Conservation (phyloP, 2,329 filamentous ascomycete genomes). For the Colletotrichum musicola region DNA sequence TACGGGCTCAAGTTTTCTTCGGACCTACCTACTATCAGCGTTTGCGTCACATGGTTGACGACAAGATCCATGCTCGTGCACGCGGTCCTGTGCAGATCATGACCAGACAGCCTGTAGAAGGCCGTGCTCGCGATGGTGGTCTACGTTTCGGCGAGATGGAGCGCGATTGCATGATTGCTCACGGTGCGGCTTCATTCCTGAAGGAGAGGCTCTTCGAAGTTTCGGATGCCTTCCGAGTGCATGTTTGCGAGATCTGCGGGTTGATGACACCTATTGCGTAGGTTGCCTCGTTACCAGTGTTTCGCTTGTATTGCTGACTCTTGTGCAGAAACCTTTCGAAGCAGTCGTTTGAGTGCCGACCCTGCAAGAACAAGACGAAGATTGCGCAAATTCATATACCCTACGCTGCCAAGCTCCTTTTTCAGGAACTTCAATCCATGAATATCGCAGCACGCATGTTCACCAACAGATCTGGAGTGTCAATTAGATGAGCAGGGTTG, state of each 20-base stretch:
- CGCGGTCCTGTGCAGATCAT: conserved; percentile 97
- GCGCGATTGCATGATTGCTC: conserved; percentile 99
- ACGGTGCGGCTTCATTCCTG: conserved; percentile 94
- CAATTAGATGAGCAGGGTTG: conserved; percentile 66
- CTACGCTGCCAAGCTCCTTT: conserved; percentile 96
- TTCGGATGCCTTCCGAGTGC: conserved; percentile 96
- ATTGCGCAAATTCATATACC: conserved; percentile 98
- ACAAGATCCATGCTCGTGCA: conserved; percentile 99
- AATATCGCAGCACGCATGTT: conserved; percentile 99
- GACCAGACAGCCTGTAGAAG: conserved; percentile 96
- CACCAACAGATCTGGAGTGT: conserved; percentile 83
- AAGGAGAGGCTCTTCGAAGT: conserved; percentile 98
- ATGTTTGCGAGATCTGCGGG: conserved; percentile 98
- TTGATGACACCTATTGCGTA: conserved; percentile 99
- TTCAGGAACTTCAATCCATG: conserved; percentile 98
- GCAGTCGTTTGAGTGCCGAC: conserved; percentile 94
- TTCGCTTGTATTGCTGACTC: conserved; percentile 49
- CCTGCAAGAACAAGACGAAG: conserved; percentile 99
- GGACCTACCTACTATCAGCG: conserved; percentile 99
- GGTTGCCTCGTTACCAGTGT: conserved; percentile 59
- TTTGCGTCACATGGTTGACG: conserved; percentile 98
- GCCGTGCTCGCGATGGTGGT: conserved; percentile 97
- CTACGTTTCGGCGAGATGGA: conserved; percentile 99
- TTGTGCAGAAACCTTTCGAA: conserved; percentile 85
- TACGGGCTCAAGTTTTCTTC: conserved; percentile 94